phyloP scores from a whole-genome alignment of 768 basidiomycete genomes.

The Mycena belliarum region DNA sequence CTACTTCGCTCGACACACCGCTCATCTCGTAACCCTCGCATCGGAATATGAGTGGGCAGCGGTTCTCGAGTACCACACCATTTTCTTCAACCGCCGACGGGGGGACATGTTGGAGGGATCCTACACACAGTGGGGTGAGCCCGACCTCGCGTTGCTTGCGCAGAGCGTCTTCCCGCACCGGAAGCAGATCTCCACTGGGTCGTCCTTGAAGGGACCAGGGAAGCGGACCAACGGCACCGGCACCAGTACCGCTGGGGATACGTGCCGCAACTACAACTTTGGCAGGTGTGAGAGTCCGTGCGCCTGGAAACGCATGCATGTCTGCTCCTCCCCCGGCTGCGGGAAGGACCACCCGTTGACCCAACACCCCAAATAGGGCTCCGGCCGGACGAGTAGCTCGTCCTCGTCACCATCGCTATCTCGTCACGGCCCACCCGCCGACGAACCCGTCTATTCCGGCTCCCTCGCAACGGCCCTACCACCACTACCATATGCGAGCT shows the following conservation, averaged over 20 bases:
- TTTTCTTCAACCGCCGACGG: slow-evolving; percentile 7
- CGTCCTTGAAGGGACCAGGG: neutral
- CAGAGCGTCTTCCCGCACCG: neutral
- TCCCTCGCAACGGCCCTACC: neutral
- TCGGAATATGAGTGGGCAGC: slow-evolving; percentile 6
- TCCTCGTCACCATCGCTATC: neutral
- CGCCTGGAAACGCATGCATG: neutral
- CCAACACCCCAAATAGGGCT: neutral
- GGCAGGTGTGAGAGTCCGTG: neutral
- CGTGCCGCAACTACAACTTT: neutral
- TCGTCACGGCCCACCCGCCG: slow-evolving; percentile 1
- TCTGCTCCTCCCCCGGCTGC: neutral
- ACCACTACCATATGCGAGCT: neutral
- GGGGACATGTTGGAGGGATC: neutral
- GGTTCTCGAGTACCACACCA: slow-evolving; percentile 1
- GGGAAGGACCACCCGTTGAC: slow-evolving; percentile 3
- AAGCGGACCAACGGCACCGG: no score
- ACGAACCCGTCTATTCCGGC: neutral
- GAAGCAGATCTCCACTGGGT: neutral
- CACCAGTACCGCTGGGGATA: neutral
- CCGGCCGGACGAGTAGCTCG: slow-evolving; percentile 5
- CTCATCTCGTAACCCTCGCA: neutral
- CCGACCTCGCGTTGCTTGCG: neutral
- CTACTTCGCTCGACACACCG: neutral
- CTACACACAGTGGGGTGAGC: neutral